Evolutionary conservation across 2,329 filamentous ascomycete genomes (phyloP).

Genomic region (Ophiosphaerella korrae): DNA sequence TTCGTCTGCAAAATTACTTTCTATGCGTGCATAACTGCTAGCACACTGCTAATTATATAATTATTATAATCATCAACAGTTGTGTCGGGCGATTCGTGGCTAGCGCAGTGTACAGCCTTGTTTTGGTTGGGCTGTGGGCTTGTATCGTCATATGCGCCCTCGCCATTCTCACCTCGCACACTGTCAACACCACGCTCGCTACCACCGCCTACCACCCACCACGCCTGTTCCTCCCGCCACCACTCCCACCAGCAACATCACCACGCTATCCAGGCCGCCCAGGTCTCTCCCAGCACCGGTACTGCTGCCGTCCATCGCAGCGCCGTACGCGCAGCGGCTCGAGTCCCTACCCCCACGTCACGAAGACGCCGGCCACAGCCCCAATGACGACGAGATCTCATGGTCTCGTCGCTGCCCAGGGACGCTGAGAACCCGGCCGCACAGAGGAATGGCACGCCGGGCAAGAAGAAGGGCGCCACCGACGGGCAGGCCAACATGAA

Average conservation of each 20-base stretch:
- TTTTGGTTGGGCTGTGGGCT: conserved; percentile 5
- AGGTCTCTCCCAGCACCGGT: no score
- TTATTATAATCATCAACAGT: no score
- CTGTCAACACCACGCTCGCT: not conserved
- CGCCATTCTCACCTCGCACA: conserved; percentile 3
- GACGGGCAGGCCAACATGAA: conserved; percentile 40
- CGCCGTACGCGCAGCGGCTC: conserved; percentile 6
- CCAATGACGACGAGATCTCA: conserved; percentile 29
- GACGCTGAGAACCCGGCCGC: conserved; percentile 22
- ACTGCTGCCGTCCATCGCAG: not conserved
- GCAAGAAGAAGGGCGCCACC: conserved; percentile 32
- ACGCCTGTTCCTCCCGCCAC: no score
- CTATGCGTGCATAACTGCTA: not conserved
- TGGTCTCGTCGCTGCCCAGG: conserved; percentile 30
- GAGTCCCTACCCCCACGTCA: conserved; percentile 3
- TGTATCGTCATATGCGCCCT: conserved; percentile 5
- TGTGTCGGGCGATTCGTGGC: no score
- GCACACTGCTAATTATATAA: not conserved
- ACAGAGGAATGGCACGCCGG: conserved; percentile 37
- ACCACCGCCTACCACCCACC: no score
- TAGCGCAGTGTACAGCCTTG: conserved; percentile 3
- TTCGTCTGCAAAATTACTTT: not conserved
- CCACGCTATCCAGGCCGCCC: not conserved
- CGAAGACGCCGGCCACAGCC: conserved; percentile 16
- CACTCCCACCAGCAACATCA: no score